Percentiles rank a stretch among this genome's conserved stretches.
Conservation (phyloP, 1,139 yeast species). For the Yamadazyma jaroonii region DNA sequence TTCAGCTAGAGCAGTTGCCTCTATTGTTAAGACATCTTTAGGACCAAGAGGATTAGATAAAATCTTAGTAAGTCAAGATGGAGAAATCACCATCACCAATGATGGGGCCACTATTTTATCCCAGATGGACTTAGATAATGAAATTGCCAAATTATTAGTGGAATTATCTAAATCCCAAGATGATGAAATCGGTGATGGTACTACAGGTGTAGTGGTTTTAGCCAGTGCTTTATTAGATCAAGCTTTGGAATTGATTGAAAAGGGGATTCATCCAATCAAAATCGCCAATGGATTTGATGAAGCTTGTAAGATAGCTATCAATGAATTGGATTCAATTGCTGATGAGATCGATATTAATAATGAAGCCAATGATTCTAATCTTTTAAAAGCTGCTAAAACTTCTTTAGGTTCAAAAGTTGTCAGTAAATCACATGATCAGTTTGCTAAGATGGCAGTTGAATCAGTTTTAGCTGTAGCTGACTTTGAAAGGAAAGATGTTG, state of each 20-base stretch:
- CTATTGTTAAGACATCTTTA: constrained; percentile 85
- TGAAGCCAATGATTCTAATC: constrained; percentile 47
- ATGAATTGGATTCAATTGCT: constrained; percentile 70
- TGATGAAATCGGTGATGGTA: constrained; percentile 99
- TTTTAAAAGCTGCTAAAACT: constrained; percentile 90
- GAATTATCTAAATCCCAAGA: constrained; percentile 95
- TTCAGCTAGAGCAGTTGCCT: constrained; percentile 95
- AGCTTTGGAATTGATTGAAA: constrained; percentile 89
- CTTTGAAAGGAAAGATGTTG: constrained; percentile 88
- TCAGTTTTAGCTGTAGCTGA: constrained; percentile 93
- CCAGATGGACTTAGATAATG: constrained; percentile 94
- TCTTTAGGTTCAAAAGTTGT: constrained; percentile 95
- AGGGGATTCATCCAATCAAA: constrained; percentile 96
- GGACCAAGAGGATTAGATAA: constrained; percentile 99
- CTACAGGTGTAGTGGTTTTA: constrained; percentile 96
- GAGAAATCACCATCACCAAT: constrained; percentile 96
- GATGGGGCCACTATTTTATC: constrained; percentile 97
- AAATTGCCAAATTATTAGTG: constrained; percentile 92
- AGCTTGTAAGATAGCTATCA: constrained; percentile 89
- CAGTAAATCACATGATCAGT: constrained; percentile 87
- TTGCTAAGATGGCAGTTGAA: constrained; percentile 96
- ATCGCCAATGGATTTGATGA: constrained; percentile 97
- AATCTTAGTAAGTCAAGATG: constrained; percentile 88
- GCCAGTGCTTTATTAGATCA: constrained; percentile 95
- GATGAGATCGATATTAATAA: constrained; percentile 55